A percentile compares a stretch with the other conserved stretches of the same genome.
These are phyloP conservation scores for Neurospora discreta DNA, from an alignment of 495 filamentous ascomycete genomes.

Conservation along the genomic window DNA sequence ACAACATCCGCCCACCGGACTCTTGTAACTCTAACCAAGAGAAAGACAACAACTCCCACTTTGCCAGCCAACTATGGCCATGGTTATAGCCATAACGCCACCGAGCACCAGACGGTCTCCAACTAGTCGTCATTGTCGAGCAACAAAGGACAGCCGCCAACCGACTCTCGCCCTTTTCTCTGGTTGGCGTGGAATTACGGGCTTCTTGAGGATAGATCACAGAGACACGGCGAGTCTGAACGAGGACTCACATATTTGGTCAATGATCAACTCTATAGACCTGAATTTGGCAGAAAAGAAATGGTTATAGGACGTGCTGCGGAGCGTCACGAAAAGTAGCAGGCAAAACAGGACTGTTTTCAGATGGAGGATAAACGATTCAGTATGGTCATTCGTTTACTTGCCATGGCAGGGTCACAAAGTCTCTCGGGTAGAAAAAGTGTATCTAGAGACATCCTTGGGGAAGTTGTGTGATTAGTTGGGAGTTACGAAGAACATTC, in stretches of 20 bases:
- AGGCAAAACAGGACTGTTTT: not conserved
- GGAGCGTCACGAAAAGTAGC: not conserved
- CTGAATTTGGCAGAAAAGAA: not conserved
- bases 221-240: no score
- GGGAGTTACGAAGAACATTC: not conserved
- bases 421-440: not conserved
- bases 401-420: not conserved
- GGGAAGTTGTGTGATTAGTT: not conserved
- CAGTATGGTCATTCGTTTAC: not conserved
- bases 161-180: no score
- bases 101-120: not conserved
- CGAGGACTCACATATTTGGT: not conserved
- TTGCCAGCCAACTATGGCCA: not conserved
- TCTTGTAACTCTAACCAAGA: not conserved
- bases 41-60: not conserved
- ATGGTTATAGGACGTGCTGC: not conserved
- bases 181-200: no score
- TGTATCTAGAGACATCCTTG: not conserved
- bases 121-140: not conserved
- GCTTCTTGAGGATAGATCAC: no score
- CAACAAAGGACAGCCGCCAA: not conserved
- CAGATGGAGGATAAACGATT: not conserved
- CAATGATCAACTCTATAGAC: not conserved
- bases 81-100: not conserved
- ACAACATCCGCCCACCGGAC: not conserved